Conservation (phyloP, 2,329 filamentous ascomycete genomes). For the Talaromyces funiculosus region DNA sequence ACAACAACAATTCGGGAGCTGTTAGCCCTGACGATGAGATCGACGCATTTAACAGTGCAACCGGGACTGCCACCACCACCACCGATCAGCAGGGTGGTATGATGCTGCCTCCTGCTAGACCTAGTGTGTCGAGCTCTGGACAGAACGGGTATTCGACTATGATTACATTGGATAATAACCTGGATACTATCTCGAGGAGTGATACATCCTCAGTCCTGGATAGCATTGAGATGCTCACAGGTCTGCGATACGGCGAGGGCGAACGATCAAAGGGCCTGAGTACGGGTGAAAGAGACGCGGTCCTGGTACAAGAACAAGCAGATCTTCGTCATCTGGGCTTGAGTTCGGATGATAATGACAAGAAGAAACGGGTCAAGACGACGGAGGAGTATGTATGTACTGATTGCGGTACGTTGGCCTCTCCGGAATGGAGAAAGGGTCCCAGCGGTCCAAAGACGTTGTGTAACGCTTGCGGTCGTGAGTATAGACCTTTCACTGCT, state of each 20-base stretch:
- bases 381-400: constrained; percentile 86
- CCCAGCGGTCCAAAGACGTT: constrained; percentile 89
- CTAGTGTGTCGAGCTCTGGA: constrained; percentile 4
- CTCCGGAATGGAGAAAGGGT: constrained; percentile 92
- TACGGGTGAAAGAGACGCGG: constrained; percentile 74
- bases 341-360: constrained; percentile 54
- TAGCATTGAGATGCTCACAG: constrained; percentile 88
- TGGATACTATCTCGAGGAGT: constrained; percentile 4
- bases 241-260: constrained; percentile 78
- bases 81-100: constrained; percentile 18
- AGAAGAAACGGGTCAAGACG: constrained; percentile 77
- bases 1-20: constrained; percentile 60
- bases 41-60: constrained; percentile 35
- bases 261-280: constrained; percentile 84
- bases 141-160: constrained; percentile 48
- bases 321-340: constrained; percentile 67
- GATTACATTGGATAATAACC: constrained; percentile 49
- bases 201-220: constrained; percentile 73
- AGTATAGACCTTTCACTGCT: constrained; percentile 26
- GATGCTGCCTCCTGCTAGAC: constrained; percentile 14
- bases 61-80: constrained; percentile 41
- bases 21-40: constrained; percentile 48
- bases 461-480: constrained; percentile 89
- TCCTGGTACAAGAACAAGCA: constrained; percentile 75
- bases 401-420: constrained; percentile 90